A percentile compares a stretch with the other conserved stretches of the same genome.
phyloP scores from a whole-genome alignment of 352 stramenopile genomes.

The Phytophthora meadii region DNA sequence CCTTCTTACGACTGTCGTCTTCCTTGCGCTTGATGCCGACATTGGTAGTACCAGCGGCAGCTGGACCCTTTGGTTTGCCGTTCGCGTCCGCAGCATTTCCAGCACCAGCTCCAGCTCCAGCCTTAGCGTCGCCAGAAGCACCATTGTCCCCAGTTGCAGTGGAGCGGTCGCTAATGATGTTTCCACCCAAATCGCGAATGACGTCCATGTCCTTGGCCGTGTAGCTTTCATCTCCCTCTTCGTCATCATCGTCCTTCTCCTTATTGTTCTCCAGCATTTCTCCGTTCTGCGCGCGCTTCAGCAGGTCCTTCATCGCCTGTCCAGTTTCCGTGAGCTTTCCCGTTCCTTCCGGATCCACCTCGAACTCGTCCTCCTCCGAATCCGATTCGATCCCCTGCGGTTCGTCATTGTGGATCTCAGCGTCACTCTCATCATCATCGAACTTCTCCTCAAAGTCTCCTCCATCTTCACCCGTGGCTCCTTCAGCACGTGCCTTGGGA shows the following conservation, averaged over 20 bases:
- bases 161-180: slow-evolving; percentile 79
- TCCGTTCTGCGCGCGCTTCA: slow-evolving; percentile 79
- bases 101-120: slow-evolving; percentile 29
- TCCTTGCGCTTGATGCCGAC: slow-evolving; percentile 59
- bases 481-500: slow-evolving; percentile 58
- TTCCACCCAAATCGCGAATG: slow-evolving; percentile 80
- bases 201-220: slow-evolving; percentile 86
- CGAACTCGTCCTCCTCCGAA: slow-evolving; percentile 82
- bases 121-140: slow-evolving; percentile 38
- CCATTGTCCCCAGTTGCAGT: slow-evolving; percentile 22
- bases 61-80: slow-evolving; percentile 32
- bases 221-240: slow-evolving; percentile 69
- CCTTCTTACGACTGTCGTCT: slow-evolving; percentile 49
- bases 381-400: slow-evolving; percentile 69
- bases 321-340: slow-evolving; percentile 85
- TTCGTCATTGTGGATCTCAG: slow-evolving; percentile 81
- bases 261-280: slow-evolving; percentile 69
- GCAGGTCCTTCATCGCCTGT: slow-evolving; percentile 85
- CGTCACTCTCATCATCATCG: slow-evolving; percentile 87
- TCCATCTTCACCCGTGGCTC: slow-evolving; percentile 79
- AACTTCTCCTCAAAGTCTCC: slow-evolving; percentile 91
- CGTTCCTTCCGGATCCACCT: slow-evolving; percentile 68
- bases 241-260: slow-evolving; percentile 70
- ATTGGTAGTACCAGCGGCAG: slow-evolving; percentile 19
- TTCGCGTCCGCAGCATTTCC: slow-evolving; percentile 29